Evolutionary conservation across 202 grass and related monocot genomes (phyloP).

Genomic region (Carex arenaria): DNA sequence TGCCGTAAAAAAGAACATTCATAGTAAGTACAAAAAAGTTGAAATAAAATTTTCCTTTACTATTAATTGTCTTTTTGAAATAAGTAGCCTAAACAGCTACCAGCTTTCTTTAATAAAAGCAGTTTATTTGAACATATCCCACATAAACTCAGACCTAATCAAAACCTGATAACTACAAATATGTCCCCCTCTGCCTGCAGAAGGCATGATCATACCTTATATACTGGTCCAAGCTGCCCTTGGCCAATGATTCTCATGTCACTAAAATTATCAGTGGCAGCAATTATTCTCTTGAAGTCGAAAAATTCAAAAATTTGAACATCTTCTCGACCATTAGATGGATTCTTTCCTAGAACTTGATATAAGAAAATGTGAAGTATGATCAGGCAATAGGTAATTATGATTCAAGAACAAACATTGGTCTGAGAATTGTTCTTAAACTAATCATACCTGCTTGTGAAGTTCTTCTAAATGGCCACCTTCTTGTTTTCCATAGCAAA

Average conservation of each 20-base stretch:
- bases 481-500: background rate
- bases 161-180: background rate
- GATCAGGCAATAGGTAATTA: background rate
- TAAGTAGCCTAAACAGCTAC: too few relatives aligned
- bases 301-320: conserved; percentile 3
- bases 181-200: background rate
- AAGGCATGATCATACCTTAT: conserved; percentile 17
- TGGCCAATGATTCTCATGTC: conserved; percentile 17
- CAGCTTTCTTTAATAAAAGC: too few relatives aligned
- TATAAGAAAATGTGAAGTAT: background rate
- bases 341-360: background rate
- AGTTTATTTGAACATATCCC: too few relatives aligned
- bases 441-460: background rate
- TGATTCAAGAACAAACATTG: background rate
- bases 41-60: background rate
- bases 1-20: background rate
- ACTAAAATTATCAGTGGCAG: conserved; percentile 27
- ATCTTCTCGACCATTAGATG: background rate
- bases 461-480: background rate
- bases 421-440: background rate
- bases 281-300: conserved; percentile 20
- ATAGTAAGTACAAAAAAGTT: background rate
- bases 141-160: too few relatives aligned
- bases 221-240: conserved; percentile 26
- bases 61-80: background rate